Evolutionary conservation across 1,284 basidiomycete species (phyloP), one percentile per base, ranked within the genome.

Genomic region (Marasmius oreades): DNA sequence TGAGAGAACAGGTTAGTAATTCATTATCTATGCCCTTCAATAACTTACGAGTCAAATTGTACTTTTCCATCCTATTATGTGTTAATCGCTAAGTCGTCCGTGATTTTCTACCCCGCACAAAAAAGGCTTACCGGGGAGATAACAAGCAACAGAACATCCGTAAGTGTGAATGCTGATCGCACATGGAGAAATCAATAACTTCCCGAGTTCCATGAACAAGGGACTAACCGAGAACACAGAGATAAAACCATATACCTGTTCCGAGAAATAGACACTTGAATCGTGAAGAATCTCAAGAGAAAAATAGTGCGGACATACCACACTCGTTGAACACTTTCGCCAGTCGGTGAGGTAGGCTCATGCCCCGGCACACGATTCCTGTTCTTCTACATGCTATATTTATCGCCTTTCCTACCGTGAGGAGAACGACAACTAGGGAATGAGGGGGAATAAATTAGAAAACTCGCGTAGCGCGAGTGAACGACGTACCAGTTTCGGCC

Each of bases 391-490:
- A 10, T 16, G 20, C 45, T 8, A 44, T 23, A 7, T 28, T 11
- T 20, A 52, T 23, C 18, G 12, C 48, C 44, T 56, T 39, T 42
- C 50, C 51, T n/a, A 56, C n/a, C 14, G 50, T 52, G 11, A 56
- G 43, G 6, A 34, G n/a, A 11, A 56, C 42, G 20, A 56, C 33
- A 8, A 56, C 55, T 52, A 11, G 20, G 36, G n/a, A 3, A 24
- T 16, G 28, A 37, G 45, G 28, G 44, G 5, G 14, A 45, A 8
- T 33, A 5, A 37, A 10, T 24, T 5, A 28, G 24, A 11, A 16
- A n/a, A 14, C 34, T 18, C 16, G 24, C 18, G 20, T 11, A 18
- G 7, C 5, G 6, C n/a, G 5, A 48, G 7, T 11, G 14, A 28
- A 14, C 18, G 1, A 44, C 55, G n/a, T 23, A 52, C 55, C 55